Evolutionary conservation across 176 grass and related monocot species (phyloP).

Genomic region (Eragrostis nindensis): DNA sequence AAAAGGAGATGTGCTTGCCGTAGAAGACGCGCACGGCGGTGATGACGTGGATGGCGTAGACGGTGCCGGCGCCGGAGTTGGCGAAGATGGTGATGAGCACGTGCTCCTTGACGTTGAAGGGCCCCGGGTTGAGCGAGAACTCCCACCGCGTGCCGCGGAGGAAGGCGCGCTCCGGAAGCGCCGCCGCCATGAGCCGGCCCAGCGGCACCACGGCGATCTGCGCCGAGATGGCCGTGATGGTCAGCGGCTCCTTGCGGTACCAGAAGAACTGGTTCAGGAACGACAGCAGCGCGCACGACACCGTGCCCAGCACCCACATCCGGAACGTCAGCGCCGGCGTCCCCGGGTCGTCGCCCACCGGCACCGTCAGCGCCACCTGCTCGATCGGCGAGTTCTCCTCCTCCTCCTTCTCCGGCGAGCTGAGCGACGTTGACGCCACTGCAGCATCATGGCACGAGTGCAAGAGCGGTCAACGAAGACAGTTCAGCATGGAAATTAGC

Average conservation of each 20-base stretch:
- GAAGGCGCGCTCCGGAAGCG: conserved; percentile 39
- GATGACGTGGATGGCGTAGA: conserved; percentile 85
- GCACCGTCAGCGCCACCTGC: conserved; percentile 93
- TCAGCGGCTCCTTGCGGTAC: conserved; percentile 94
- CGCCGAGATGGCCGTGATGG: conserved; percentile 89
- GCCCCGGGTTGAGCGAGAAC: conserved; percentile 85
- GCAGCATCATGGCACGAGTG: background rate
- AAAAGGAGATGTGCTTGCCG: conserved; percentile 76
- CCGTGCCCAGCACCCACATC: conserved; percentile 90
- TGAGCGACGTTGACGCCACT: conserved; percentile 35
- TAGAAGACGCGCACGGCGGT: conserved; percentile 93
- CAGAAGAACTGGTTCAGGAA: conserved; percentile 97
- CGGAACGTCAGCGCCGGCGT: conserved; percentile 83
- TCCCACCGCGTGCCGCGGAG: conserved; percentile 57
- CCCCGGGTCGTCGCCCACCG: conserved; percentile 65
- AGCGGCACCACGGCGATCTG: conserved; percentile 94
- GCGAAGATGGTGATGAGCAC: conserved; percentile 97
- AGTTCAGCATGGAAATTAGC: background rate
- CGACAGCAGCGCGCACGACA: conserved; percentile 77
- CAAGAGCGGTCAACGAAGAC: background rate
- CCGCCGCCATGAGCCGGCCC: conserved; percentile 69
- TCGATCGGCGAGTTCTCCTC: conserved; percentile 91
- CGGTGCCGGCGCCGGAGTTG: conserved; percentile 91
- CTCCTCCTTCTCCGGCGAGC: conserved; percentile 28
- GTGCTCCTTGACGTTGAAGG: conserved; percentile 97